Conservation (phyloP, 2,329 filamentous ascomycete genomes). For the Capronia epimyces region DNA sequence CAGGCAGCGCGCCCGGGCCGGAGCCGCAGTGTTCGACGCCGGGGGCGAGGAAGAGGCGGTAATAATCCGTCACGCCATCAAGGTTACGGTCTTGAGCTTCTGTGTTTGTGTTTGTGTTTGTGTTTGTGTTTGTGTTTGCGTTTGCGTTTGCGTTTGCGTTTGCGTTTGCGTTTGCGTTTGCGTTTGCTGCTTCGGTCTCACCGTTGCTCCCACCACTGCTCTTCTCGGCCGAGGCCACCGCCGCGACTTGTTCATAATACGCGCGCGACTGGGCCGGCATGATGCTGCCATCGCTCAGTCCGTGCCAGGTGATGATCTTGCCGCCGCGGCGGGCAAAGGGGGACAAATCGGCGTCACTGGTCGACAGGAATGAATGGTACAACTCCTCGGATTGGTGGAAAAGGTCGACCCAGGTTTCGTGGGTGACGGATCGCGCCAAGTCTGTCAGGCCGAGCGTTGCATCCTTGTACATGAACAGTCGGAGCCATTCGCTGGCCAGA, state of each 20-base stretch:
- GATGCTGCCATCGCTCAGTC: slow-evolving; percentile 36
- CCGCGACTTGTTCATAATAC: slow-evolving; percentile 48
- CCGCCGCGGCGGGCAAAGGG: slow-evolving; percentile 35
- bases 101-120: too few species aligned
- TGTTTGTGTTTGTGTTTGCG: too few species aligned
- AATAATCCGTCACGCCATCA: not conserved
- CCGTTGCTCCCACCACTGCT: slow-evolving; percentile 17
- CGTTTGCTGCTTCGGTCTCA: not conserved
- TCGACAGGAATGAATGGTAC: slow-evolving; percentile 37
- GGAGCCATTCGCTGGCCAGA: not conserved
- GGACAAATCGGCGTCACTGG: slow-evolving; percentile 36
- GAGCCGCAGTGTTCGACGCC: slow-evolving; percentile 3
- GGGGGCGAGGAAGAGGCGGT: slow-evolving; percentile 6
- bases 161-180: too few species aligned
- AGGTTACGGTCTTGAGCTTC: too few species aligned
- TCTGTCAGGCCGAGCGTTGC: slow-evolving; percentile 29
- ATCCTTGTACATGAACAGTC: slow-evolving; percentile 25
- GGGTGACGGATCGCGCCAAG: slow-evolving; percentile 25
- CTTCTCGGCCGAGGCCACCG: not conserved
- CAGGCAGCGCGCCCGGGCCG: slow-evolving; percentile 3
- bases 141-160: too few species aligned
- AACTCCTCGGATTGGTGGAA: slow-evolving; percentile 29
- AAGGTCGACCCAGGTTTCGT: slow-evolving; percentile 28
- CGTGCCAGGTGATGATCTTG: slow-evolving; percentile 44
- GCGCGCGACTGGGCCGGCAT: slow-evolving; percentile 33